These are phyloP conservation scores for Cutaneotrichosporon sp. DNA, from an alignment of 1,284 basidiomycete species.

Conservation along the genomic window DNA sequence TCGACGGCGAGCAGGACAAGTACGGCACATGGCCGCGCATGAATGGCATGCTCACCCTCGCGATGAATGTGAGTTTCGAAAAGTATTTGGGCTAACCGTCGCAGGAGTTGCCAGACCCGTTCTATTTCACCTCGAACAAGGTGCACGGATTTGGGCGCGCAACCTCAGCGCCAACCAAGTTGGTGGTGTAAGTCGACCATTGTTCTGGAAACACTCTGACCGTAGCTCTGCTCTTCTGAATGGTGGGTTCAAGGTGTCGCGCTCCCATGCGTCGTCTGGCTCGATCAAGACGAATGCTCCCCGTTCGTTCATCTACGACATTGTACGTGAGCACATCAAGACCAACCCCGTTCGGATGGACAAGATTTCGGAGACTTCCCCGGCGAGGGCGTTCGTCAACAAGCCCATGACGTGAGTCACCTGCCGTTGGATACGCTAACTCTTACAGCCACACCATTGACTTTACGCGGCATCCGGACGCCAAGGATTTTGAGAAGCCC, in stretches of 20 bases:
- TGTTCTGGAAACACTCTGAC: not conserved
- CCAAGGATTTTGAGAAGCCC: constrained; percentile 55
- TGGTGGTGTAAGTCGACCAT: constrained; percentile 61
- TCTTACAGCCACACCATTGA: constrained; percentile 63
- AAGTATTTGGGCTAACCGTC: constrained; percentile 7
- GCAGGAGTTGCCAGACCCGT: constrained; percentile 75
- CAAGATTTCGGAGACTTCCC: constrained; percentile 70
- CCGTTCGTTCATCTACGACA: constrained; percentile 70
- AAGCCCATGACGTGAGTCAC: constrained; percentile 65
- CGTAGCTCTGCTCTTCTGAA: constrained; percentile 80
- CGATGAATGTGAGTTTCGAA: constrained; percentile 66
- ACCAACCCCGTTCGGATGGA: constrained; percentile 73
- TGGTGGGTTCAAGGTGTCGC: constrained; percentile 77
- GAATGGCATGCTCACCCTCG: constrained; percentile 91
- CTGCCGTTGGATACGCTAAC: not conserved
- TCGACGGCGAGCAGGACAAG: constrained; percentile 59
- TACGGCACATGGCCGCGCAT: constrained; percentile 83
- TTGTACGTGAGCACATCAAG: constrained; percentile 80
- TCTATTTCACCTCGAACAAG: constrained; percentile 88
- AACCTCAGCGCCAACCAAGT: constrained; percentile 59
- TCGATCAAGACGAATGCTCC: constrained; percentile 88
- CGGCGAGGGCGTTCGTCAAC: constrained; percentile 63
- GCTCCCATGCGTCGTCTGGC: constrained; percentile 84
- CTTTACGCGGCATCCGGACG: constrained; percentile 69
- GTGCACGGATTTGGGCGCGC: constrained; percentile 63